Percentiles rank a stretch among this genome's conserved stretches.
Evolutionary conservation across 441 rosid genomes (phyloP).

Genomic region (Hura crepitans): DNA sequence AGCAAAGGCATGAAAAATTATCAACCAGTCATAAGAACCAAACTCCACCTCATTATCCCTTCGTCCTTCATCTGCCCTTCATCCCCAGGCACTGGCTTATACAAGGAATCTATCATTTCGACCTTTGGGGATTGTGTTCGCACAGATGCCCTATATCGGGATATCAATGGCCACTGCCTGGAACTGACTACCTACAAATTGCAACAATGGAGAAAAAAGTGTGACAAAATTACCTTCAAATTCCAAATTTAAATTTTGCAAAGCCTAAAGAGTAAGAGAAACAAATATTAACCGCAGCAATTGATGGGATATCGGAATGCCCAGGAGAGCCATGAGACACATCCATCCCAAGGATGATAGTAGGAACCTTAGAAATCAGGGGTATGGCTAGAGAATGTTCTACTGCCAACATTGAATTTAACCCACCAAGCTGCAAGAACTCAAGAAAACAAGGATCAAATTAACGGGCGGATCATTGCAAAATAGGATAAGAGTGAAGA

Average conservation of each 20-base stretch:
- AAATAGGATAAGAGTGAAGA: neutral
- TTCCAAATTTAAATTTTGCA: too few relatives aligned
- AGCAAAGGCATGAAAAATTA: neutral
- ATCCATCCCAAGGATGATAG: slow-evolving; percentile 77
- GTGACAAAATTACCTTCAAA: neutral
- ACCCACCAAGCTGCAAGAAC: slow-evolving; percentile 65
- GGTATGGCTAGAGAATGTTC: slow-evolving; percentile 71
- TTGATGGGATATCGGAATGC: slow-evolving; percentile 63
- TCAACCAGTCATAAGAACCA: neutral
- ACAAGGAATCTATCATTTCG: slow-evolving; percentile 70
- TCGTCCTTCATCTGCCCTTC: slow-evolving; percentile 39
- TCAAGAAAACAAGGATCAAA: neutral
- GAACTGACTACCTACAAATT: slow-evolving; percentile 58
- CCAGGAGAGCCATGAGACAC: slow-evolving; percentile 86
- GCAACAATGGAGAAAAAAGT: neutral
- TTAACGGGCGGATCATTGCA: too few relatives aligned
- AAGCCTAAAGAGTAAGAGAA: neutral
- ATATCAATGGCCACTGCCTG: slow-evolving; percentile 75
- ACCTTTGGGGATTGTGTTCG: slow-evolving; percentile 73
- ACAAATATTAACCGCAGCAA: slow-evolving; percentile 54
- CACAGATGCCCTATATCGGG: slow-evolving; percentile 75
- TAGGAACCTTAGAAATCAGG: slow-evolving; percentile 59
- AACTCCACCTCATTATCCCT: slow-evolving; percentile 63
- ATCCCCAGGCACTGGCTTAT: slow-evolving; percentile 46
- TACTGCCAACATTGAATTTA: slow-evolving; percentile 53